A percentile compares a stretch with the other conserved stretches of the same genome.
These are phyloP conservation scores for Russula earlei DNA, from an alignment of 768 basidiomycete genomes.

Conservation along the genomic window DNA sequence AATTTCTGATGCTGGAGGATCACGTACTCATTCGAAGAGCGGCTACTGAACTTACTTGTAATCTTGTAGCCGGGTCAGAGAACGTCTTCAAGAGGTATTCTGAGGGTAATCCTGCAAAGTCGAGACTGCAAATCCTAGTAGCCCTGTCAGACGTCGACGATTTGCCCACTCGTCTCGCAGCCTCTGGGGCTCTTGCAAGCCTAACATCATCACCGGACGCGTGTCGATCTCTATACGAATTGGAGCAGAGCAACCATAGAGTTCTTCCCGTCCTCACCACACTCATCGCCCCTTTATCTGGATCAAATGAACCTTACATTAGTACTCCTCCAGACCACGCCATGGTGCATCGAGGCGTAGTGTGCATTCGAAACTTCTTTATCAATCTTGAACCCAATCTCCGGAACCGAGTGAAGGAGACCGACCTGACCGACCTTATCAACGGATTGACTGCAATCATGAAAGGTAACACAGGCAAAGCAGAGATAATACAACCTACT, in stretches of 20 bases:
- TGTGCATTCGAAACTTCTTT: slow-evolving; percentile 63
- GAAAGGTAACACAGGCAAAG: slow-evolving; percentile 33
- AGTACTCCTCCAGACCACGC: slow-evolving; percentile 38
- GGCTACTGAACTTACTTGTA: slow-evolving; percentile 86
- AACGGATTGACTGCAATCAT: slow-evolving; percentile 42
- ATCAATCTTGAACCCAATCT: slow-evolving; percentile 33
- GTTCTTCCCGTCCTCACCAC: slow-evolving; percentile 57
- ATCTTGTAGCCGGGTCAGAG: slow-evolving; percentile 73
- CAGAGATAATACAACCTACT: slow-evolving; percentile 38
- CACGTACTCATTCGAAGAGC: slow-evolving; percentile 78
- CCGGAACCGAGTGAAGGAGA: slow-evolving; percentile 39
- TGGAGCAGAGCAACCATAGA: slow-evolving; percentile 56
- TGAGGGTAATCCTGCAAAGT: slow-evolving; percentile 34
- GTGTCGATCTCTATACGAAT: slow-evolving; percentile 50
- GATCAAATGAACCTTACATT: slow-evolving; percentile 31
- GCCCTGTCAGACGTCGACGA: slow-evolving; percentile 87
- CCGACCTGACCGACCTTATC: slow-evolving; percentile 43
- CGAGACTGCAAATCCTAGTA: slow-evolving; percentile 71
- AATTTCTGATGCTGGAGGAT: slow-evolving; percentile 72
- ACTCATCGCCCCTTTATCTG: slow-evolving; percentile 52
- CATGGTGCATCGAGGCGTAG: slow-evolving; percentile 66
- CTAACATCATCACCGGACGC: slow-evolving; percentile 54
- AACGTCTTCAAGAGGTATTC: slow-evolving; percentile 66
- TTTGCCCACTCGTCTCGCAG: slow-evolving; percentile 75
- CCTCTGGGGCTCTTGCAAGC: slow-evolving; percentile 81